Conservation (phyloP, 352 stramenopile genomes). For the Phytophthora idaei region DNA sequence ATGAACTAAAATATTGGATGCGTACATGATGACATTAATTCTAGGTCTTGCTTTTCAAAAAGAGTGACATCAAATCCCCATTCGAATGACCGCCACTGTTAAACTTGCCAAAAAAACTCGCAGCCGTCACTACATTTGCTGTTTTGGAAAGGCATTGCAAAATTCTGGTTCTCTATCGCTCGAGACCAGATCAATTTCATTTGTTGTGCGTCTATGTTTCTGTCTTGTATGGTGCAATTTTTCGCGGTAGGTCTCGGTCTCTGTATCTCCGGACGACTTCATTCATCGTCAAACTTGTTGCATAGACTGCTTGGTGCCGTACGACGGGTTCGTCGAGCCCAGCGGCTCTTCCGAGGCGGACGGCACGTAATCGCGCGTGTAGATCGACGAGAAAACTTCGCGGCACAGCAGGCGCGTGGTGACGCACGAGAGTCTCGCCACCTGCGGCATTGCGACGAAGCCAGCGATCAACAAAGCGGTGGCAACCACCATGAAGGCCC, state of each 20-base stretch:
- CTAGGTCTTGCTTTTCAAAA: background rate
- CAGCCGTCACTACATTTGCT: background rate
- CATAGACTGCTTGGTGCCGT: conserved; percentile 31
- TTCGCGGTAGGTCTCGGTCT: conserved; percentile 9
- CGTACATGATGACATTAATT: background rate
- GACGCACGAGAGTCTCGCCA: conserved; percentile 49
- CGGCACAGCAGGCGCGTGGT: conserved; percentile 58
- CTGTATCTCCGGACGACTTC: conserved; percentile 3
- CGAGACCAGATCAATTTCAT: conserved; percentile 5
- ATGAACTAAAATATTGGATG: background rate
- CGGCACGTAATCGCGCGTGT: conserved; percentile 31
- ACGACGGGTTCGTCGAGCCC: conserved; percentile 12
- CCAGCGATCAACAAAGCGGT: conserved; percentile 36
- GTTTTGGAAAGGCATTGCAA: conserved; percentile 8
- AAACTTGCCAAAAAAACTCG: no score
- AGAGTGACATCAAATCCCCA: background rate
- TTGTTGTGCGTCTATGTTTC: conserved; percentile 10
- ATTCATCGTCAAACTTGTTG: conserved; percentile 30
- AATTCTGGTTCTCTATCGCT: conserved; percentile 17
- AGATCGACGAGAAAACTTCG: conserved; percentile 44
- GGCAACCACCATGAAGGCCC: conserved; percentile 29
- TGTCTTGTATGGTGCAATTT: conserved; percentile 20
- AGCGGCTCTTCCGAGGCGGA: background rate
- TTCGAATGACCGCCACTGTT: background rate
- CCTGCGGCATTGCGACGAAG: conserved; percentile 55